Base-by-base conservation (phyloP, 805 yeast species). In the Kodamaea fukazawae region DNA sequence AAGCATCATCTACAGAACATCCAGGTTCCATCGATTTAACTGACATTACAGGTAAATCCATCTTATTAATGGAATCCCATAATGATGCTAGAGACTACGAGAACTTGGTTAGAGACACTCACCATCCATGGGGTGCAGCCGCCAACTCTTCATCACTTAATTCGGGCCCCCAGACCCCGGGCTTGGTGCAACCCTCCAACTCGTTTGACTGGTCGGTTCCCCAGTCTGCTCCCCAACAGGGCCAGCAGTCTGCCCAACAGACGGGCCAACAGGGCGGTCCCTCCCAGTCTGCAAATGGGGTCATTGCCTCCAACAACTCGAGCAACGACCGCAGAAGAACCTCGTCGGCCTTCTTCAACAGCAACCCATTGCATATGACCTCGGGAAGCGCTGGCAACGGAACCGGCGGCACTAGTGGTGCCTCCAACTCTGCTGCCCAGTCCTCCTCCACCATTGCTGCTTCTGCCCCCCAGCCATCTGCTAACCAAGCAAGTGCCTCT, bases 271-370 rank as follows among this genome's bases (percentile, higher is more conserved):
- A 20, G 15, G n/a, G 17, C 14, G 14, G 36, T n/a, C 38, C 37
- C 15, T 25, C 39, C 8, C 29, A 38, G 7, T n/a, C 38, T 12
- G 27, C 42, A n/a, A 29, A 20, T 11, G 32, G 28, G 29, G 25
- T 38, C 12, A 33, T 29, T 12, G 33, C 44, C 4, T 16, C 34
- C 12, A 34, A 31, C 30, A 34, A 34, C 30, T 28, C 17, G 28
- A 35, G 38, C 18, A 28, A 44, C 31, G 66, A 73, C 45, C 68
- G 78, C 51, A 67, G 80, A 62, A 68, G 81, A 65, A 73, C 76
- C 33, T 66, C 75, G 8, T 73, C 79, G 25, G 73, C 75, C 11
- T 76, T 77, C 53, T 77, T 76, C 62, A 71, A 61, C 41, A 60
- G 55, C 26, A 45, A 39, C 33, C 46, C 57, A 41, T 22, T 43